Evolutionary conservation across 2,329 filamentous ascomycete species (phyloP), one percentile per base, ranked within the genome.

Genomic region (Microsporum audouinii): DNA sequence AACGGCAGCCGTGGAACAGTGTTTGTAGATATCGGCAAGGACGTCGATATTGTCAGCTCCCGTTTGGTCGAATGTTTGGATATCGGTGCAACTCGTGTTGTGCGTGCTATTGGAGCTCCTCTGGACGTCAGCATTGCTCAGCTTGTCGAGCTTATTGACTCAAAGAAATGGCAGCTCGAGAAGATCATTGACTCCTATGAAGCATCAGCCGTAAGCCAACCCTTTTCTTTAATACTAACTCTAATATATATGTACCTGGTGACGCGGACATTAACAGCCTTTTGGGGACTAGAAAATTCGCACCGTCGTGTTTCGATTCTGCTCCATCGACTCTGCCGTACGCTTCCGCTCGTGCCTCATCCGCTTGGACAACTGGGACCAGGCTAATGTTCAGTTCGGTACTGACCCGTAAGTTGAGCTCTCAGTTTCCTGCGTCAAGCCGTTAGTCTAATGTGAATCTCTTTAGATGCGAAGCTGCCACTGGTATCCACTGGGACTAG

Each of bases 221-320:
- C 14, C 14, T 41, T 7, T 43, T 8, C 51, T 27, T 39, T 31
- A 27, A 14, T 12, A 5, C n/a, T 39, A 29, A 27, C 7, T 27
- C 10, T 51, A 36, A 43, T n/a, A 43, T 2, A 43, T 14, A 43
- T 0, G 5, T 43, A 2, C 10, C 5, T 14, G 14, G 5, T 7
- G 14, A 23, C 2, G 12, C 17, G 17, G 17, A 53, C 59, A 27
- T 29, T 33, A 23, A 29, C 58, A 12, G 14, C 29, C 47, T 60
- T 12, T 49, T 7, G 38, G 34, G 61, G 59, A 14, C 38, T 43
- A 55, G 49, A 55, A 55, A 55, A 55, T 41, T 36, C 72, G 73
- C 45, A 75, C 71, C 36, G 73, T 79, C n/a, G 70, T 74, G 34
- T 80, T 80, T 65, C 76, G 78, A 6, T 80, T 81, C 67, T 73